phyloP scores from a whole-genome alignment of 495 filamentous ascomycete species.

The Penicillium coprophilum region DNA sequence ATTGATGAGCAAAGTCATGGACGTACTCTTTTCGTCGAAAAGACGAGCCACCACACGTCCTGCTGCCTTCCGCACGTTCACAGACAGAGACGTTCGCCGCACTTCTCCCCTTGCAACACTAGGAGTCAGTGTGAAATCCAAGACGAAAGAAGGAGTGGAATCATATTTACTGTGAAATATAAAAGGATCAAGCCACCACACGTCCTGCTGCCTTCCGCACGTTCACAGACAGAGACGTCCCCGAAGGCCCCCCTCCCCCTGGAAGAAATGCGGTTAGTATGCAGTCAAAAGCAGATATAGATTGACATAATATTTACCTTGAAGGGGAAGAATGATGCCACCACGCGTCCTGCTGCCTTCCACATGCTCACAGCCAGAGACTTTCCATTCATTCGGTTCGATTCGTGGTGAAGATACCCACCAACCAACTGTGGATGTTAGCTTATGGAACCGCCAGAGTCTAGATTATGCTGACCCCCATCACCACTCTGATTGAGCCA shows the following conservation, averaged over 20 bases:
- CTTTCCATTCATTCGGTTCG: too few species aligned
- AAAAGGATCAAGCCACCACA: background rate
- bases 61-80: background rate
- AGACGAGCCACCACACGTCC: background rate
- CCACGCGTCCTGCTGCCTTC: background rate
- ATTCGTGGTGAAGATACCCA: too few species aligned
- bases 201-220: constrained; percentile 2
- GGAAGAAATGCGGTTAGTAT: background rate
- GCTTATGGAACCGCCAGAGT: too few species aligned
- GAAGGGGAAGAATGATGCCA: background rate
- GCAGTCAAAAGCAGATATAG: background rate
- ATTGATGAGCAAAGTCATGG: background rate
- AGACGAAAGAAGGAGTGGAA: background rate
- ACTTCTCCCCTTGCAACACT: background rate
- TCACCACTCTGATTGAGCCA: too few species aligned
- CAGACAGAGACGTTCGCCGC: background rate
- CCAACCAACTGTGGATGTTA: too few species aligned
- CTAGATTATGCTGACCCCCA: too few species aligned
- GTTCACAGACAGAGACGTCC: constrained; percentile 3
- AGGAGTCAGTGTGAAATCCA: background rate
- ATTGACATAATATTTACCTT: background rate
- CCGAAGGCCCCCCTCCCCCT: background rate
- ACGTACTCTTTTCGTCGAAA: background rate
- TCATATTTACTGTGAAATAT: background rate
- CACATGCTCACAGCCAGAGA: background rate